Base-by-base conservation (phyloP, 2,329 filamentous ascomycete species). In the Pseudogymnoascus sp. region DNA sequence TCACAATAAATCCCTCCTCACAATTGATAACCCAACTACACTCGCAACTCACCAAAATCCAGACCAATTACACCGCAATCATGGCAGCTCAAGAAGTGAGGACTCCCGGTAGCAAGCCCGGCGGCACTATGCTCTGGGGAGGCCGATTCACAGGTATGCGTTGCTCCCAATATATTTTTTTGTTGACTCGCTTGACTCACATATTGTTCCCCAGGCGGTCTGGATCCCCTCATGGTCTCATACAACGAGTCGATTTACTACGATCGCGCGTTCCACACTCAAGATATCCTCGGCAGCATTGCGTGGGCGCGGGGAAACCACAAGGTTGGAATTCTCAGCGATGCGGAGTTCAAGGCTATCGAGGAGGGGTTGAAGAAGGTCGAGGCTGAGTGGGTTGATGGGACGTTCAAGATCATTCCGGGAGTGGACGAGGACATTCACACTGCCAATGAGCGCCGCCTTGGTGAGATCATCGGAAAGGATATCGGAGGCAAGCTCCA, bases 401-500 rank as follows among this genome's bases (percentile, higher is more conserved):
- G 74, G 37, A 78, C 72, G 1, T 86, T 86, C 73, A 72, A 72
- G 53, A 82, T 84, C 66, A 74, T 80, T 37, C 77, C 81, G 1
- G 78, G 78, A 60, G 78, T 80, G 31, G 82, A 86, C 69, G 85
- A 87, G 71, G 81, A 82, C 65, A 88, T 89, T 66, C 86, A 89
- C 74, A 89, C 87, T 1, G 86, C 86, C 63, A 89, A 89, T 68
- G 87, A 89, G 76, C 85, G 88, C 62, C 83, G 88, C 2, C 76
- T 91, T 1, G 88, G 90, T 61, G 92, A 96, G 79, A 83, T 96
- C 66, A 93, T 96, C 66, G 91, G 92, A 71, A 93, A 89, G 75
- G 85, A 92, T 25, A 86, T 89, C 63, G 91, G 88, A 0, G 91
- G 93, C 23, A 96, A 96, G 79, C 84, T 96, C 64, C 93, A 96